Percentiles rank a stretch among this genome's conserved stretches.
These are phyloP conservation scores for Rhododendron griersonianum DNA, from an alignment of 148 eudicot species.

Conservation along the genomic window DNA sequence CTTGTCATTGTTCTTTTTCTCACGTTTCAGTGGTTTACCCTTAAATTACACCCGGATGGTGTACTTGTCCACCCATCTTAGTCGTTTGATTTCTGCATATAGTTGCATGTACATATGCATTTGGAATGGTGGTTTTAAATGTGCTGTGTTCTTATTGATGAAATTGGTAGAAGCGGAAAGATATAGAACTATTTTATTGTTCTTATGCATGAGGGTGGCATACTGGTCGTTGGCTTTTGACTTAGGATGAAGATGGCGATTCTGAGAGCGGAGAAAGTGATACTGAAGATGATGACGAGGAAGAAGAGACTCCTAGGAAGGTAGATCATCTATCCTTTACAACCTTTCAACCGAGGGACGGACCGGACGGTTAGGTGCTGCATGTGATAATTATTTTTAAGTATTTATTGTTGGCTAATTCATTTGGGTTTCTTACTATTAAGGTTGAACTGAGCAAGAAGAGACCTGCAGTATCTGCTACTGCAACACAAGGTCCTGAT, in stretches of 20 bases:
- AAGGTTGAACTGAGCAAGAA: constrained; percentile 58
- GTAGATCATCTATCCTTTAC: constrained; percentile 19
- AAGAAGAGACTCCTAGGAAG: constrained; percentile 63
- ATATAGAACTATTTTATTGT: background rate
- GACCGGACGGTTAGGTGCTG: background rate
- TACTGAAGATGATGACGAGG: constrained; percentile 36
- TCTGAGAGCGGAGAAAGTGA: constrained; percentile 24
- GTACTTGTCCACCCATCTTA: background rate
- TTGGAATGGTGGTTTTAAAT: background rate
- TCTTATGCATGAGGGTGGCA: background rate
- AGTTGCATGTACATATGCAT: too few relatives aligned
- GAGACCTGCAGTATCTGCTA: constrained; percentile 49
- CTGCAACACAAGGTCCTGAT: constrained; percentile 40
- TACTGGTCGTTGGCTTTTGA: background rate
- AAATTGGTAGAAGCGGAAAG: background rate
- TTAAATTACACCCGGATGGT: background rate
- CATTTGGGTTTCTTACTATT: background rate
- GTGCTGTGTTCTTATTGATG: background rate
- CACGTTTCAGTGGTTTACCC: background rate
- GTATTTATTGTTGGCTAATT: background rate
- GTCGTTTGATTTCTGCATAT: background rate
- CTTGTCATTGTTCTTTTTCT: background rate
- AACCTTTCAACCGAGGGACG: background rate
- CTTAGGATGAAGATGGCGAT: constrained; percentile 37
- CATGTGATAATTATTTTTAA: background rate